Percentiles rank a stretch among this genome's conserved stretches.
phyloP scores from a whole-genome alignment of 1,284 basidiomycete genomes.

The Sanguinoderma infundibulare region DNA sequence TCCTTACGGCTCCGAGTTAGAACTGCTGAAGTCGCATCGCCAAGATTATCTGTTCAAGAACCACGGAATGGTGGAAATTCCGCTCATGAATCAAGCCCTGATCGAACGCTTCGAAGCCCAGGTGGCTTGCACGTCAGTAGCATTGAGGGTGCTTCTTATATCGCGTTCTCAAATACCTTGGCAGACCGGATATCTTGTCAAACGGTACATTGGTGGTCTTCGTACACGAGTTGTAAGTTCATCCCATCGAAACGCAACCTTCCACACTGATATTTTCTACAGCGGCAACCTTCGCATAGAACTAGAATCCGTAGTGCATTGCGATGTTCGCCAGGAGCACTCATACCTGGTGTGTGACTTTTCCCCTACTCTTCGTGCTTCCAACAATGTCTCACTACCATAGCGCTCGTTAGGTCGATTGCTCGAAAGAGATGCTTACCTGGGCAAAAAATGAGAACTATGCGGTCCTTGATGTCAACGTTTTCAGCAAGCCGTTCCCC shows the following conservation, averaged over 20 bases:
- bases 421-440: slow-evolving; percentile 76
- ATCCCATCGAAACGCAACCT: background rate
- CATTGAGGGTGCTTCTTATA: background rate
- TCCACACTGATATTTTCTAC: slow-evolving; percentile 3
- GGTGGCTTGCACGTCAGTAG: slow-evolving; percentile 82
- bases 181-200: slow-evolving; percentile 67
- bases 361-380: background rate
- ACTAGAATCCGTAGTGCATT: slow-evolving; percentile 70
- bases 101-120: slow-evolving; percentile 78
- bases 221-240: slow-evolving; percentile 89
- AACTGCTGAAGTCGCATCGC: slow-evolving; percentile 87
- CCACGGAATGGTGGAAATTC: slow-evolving; percentile 81
- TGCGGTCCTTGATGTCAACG: slow-evolving; percentile 87
- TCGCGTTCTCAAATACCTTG: background rate
- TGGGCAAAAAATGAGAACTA: slow-evolving; percentile 76
- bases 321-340: slow-evolving; percentile 77
- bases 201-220: slow-evolving; percentile 80
- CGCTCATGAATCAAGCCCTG: slow-evolving; percentile 68
- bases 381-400: background rate
- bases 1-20: slow-evolving; percentile 32
- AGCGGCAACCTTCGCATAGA: slow-evolving; percentile 89
- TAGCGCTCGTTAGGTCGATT: slow-evolving; percentile 70
- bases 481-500: slow-evolving; percentile 71
- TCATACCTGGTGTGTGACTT: slow-evolving; percentile 71
- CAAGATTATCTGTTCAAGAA: slow-evolving; percentile 76